Evolutionary conservation across 2,329 filamentous ascomycete species (phyloP), one percentile per base, ranked within the genome.

Genomic region (Talaromyces sp.): DNA sequence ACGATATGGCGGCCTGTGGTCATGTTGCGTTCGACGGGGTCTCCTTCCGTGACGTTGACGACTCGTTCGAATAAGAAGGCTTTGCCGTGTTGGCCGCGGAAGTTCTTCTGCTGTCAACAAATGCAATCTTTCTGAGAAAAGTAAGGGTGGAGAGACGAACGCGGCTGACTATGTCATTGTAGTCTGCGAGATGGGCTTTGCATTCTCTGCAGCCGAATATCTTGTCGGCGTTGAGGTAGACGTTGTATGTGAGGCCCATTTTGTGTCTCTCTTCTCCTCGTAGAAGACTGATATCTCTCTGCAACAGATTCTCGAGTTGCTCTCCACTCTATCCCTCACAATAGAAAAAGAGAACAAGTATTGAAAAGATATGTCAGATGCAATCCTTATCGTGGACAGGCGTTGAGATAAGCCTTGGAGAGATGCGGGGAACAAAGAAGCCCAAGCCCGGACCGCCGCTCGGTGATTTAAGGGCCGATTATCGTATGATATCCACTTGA

Each of bases 81-180:
- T 82, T 98, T 98, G 76, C 95, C 95, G 78, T 98, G 94, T 78
- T 98, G 94, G 73, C 95, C 95, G 68, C 95, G 92, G 83, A 99
- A 99, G 82, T 96, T 97, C 93, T 98, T 3, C 9, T 24, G 8
- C 16, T 19, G n/a, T 50, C 59, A 62, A 67, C 48, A 10, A 33
- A 67, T 57, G 11, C 10, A 58, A 11, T 43, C 0, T 31, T 13
- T 47, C 1, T 6, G 3, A 4, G 19, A 13, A 16, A 11, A 48
- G 22, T n/a, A 24, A 56, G 14, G 31, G 48, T 33, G 60, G 56
- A 58, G 35, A 22, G 79, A 59, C 89, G 74, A 82, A 98, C 94
- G 73, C 93, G 85, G 74, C 92, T 97, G 69, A 98, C 93, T 70
- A 99, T 97, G 74, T 97, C 93, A 72, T 98, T 93, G 72, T 96